Evolutionary conservation across 2,329 filamentous ascomycete genomes (phyloP), one percentile per base, ranked within the genome.

Genomic region (Cadophora gregata): DNA sequence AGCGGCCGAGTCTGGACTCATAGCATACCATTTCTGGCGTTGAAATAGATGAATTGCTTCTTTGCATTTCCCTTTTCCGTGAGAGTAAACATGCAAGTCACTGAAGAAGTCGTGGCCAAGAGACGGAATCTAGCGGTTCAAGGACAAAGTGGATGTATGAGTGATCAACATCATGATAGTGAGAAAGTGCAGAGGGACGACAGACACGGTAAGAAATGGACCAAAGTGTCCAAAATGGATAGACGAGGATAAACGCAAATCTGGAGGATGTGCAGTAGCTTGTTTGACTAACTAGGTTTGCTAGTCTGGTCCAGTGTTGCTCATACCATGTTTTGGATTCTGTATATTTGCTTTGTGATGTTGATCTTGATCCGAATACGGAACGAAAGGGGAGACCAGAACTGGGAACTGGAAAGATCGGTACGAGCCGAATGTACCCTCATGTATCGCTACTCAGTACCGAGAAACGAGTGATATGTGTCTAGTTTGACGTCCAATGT

Each of bases 351-450:
- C n/a, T 47, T 6, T 21, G 8, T 47, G 50, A 31, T 53, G 50
- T 38, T 38, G 53, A 36, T 14, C 12, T 58, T 29, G 16, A 9
- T 4, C 25, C 12, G 9, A 21, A 12, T 10, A 12, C 42, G 42
- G 42, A 8, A 47, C n/a, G 42, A 27, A 31, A 21, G 8, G 53
- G 9, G 29, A 29, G 53, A 58, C 24, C 31, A 25, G 24, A 38
- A 9, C 10, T 25, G n/a, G 31, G 31, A 58, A n/a, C 21, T 45
- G 33, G 56, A 45, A 63, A 47, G 24, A 33, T 59, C 53, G 62
- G 62, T 64, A 64, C 51, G 42, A 53, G 25, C 53, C 53, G 53
- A 58, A 9, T 36, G n/a, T 33, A 50, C 29, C 29, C 21, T 56
- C 31, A 56, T 56, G 29, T 36, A 38, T 14, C 31, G 3, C 31